These are phyloP conservation scores for Phytophthora sp. DNA, from an alignment of 352 stramenopile genomes.

Conservation along the genomic window DNA sequence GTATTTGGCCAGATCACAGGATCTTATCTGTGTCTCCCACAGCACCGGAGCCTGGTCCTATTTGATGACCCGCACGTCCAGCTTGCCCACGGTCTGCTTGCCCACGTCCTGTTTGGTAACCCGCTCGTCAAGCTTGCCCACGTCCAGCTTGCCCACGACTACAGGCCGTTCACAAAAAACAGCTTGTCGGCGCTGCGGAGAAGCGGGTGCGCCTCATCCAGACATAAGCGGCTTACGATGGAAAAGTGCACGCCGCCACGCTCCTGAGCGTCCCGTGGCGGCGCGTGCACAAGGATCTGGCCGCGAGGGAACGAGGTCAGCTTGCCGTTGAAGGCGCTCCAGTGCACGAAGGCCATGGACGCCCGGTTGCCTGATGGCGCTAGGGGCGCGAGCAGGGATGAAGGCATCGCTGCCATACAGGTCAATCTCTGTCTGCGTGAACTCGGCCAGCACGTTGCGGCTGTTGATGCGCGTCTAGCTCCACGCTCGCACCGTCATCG, in stretches of 20 bases:
- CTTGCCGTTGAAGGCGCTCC: constrained; percentile 78
- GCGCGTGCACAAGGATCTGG: constrained; percentile 72
- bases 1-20: constrained; percentile 70
- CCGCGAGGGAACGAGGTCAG: constrained; percentile 72
- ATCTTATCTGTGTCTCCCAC: constrained; percentile 35
- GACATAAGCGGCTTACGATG: constrained; percentile 51
- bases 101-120: too few relatives aligned
- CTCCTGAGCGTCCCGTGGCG: constrained; percentile 43
- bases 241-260: constrained; percentile 51
- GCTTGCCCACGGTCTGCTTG: constrained; percentile 61
- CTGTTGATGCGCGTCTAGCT: constrained; percentile 84
- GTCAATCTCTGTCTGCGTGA: constrained; percentile 68
- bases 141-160: too few relatives aligned
- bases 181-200: constrained; percentile 66
- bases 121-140: too few relatives aligned
- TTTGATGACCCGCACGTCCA: constrained; percentile 42
- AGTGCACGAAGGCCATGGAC: constrained; percentile 70
- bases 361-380: constrained; percentile 57
- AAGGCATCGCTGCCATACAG: constrained; percentile 88
- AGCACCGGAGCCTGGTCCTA: constrained; percentile 25
- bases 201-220: constrained; percentile 51
- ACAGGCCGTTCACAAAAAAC: constrained; percentile 58
- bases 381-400: constrained; percentile 71
- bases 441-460: constrained; percentile 80
- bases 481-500: constrained; percentile 61